These are phyloP conservation scores for Hypoxylon sp. DNA, from an alignment of 2,329 filamentous ascomycete species.

Conservation along the genomic window DNA sequence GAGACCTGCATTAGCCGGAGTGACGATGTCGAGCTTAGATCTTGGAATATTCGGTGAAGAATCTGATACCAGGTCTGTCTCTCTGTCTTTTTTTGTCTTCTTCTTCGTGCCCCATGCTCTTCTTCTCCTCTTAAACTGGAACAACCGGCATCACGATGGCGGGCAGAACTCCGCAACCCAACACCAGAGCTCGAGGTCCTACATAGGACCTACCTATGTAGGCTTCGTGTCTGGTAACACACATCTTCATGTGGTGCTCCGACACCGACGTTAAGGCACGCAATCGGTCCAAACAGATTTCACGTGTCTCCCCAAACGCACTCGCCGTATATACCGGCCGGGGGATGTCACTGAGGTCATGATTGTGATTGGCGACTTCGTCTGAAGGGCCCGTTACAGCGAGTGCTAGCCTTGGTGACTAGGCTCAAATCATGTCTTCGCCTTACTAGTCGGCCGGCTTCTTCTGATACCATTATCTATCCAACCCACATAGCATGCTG, in stretches of 20 bases:
- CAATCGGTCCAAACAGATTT: background rate
- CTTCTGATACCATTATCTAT: no score
- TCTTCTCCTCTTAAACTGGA: no score
- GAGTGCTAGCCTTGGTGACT: background rate
- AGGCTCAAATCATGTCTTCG: background rate
- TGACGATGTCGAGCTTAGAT: background rate
- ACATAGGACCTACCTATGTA: no score
- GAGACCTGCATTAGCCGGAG: background rate
- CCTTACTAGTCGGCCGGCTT: no score
- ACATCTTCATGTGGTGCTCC: background rate
- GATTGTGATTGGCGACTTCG: conserved; percentile 15
- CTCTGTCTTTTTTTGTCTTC: no score
- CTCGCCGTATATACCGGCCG: conserved; percentile 9
- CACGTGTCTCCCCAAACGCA: conserved; percentile 10
- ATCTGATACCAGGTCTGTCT: no score
- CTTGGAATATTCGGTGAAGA: background rate
- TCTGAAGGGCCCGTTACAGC: conserved; percentile 7
- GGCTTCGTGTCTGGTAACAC: conserved; percentile 9
- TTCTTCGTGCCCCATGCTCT: no score
- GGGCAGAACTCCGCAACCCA: background rate
- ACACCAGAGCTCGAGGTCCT: background rate
- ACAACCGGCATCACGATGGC: conserved; percentile 10
- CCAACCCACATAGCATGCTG: conserved; percentile 1
- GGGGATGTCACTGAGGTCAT: background rate
- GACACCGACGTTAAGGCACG: background rate